Conservation (phyloP, 139 green algal genomes). For the Chlamydomonas sp. region DNA sequence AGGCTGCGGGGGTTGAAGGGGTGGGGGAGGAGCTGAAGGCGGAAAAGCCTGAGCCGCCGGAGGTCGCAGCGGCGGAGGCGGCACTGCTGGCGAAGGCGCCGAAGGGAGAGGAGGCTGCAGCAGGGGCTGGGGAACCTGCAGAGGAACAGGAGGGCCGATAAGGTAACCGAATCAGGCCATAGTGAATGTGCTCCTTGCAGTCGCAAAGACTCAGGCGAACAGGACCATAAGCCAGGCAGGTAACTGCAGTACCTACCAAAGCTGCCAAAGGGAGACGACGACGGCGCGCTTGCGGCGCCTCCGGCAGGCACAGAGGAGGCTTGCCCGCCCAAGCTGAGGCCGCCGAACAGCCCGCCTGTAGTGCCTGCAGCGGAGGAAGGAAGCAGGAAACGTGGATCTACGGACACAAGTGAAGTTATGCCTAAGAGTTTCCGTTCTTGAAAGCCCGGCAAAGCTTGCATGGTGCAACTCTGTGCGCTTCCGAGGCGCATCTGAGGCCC, state of each 20-base stretch:
- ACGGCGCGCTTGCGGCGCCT: background rate
- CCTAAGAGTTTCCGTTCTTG: too few species aligned
- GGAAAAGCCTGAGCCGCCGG: background rate
- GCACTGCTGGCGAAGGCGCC: slow-evolving; percentile 13
- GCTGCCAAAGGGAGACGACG: slow-evolving; percentile 6
- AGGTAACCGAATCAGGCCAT: too few species aligned
- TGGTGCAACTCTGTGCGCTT: too few species aligned
- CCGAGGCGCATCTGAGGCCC: too few species aligned
- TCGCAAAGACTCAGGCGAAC: too few species aligned
- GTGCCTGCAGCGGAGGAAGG: background rate
- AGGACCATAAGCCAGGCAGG: too few species aligned
- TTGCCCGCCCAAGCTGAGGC: background rate
- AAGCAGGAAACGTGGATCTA: too few species aligned
- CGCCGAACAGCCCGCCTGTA: background rate
- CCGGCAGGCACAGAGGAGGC: background rate
- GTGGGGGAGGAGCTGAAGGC: slow-evolving; percentile 9
- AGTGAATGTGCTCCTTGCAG: too few species aligned
- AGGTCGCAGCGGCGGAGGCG: background rate
- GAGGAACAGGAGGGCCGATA: background rate
- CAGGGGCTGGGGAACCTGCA: background rate
- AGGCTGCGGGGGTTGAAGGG: background rate
- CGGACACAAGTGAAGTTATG: too few species aligned
- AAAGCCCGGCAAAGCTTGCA: too few species aligned
- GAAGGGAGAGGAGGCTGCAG: background rate
- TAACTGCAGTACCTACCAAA: background rate